Evolutionary conservation across 2,329 filamentous ascomycete species (phyloP).

Genomic region (Trichothecium roseum): DNA sequence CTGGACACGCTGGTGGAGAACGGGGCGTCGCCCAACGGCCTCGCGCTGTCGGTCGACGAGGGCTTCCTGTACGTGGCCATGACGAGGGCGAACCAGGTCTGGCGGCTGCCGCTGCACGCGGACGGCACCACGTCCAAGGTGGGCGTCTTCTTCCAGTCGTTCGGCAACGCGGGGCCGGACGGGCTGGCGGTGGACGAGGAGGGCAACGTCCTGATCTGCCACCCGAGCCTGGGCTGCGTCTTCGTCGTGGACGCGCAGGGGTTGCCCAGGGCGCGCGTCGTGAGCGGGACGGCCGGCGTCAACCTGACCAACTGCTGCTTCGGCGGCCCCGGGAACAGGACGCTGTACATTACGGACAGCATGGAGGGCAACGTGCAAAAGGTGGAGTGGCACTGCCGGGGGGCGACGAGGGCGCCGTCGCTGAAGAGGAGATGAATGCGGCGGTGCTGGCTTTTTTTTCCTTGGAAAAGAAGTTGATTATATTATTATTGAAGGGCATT

Average conservation of each 20-base stretch:
- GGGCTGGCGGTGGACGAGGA: constrained; percentile 27
- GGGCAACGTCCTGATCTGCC: constrained; percentile 23
- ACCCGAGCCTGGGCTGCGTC: constrained; percentile 22
- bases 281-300: constrained; percentile 17
- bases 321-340: constrained; percentile 23
- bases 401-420: constrained; percentile 7
- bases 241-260: constrained; percentile 27
- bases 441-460: too few species aligned
- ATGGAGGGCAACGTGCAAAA: constrained; percentile 23
- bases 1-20: constrained; percentile 26
- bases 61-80: constrained; percentile 28
- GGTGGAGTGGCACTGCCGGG: constrained; percentile 21
- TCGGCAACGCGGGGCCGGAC: constrained; percentile 28
- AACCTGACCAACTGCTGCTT: constrained; percentile 32
- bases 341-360: constrained; percentile 28
- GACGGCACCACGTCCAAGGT: constrained; percentile 27
- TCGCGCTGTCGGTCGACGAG: constrained; percentile 26
- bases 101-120: constrained; percentile 24
- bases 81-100: constrained; percentile 29
- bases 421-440: too few species aligned
- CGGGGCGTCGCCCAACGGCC: constrained; percentile 26
- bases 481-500: too few species aligned
- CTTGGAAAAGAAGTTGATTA: too few species aligned
- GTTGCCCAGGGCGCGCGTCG: constrained; percentile 23
- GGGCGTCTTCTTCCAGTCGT: constrained; percentile 27